phyloP scores from a whole-genome alignment of 805 yeast genomes.

The Komagataella ulmi region DNA sequence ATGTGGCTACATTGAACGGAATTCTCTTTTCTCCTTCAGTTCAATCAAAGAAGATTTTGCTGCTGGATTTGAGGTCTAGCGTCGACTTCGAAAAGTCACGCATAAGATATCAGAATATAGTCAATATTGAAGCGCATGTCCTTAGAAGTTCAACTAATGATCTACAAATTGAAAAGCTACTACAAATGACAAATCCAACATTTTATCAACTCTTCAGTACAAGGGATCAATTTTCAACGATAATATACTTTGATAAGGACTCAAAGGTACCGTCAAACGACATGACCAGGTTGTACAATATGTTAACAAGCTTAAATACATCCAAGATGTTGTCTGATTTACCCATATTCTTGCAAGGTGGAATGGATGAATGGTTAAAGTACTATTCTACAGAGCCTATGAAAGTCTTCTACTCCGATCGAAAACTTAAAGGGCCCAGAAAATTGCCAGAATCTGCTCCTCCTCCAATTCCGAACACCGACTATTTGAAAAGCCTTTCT shows the following conservation, averaged over 20 bases:
- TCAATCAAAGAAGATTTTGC: conserved; percentile 8
- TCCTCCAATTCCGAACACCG: conserved; percentile 3
- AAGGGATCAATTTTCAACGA: conserved; percentile 17
- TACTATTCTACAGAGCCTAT: conserved; percentile 9
- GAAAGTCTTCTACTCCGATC: background rate
- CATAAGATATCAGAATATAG: conserved; percentile 22
- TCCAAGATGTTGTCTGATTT: conserved; percentile 5
- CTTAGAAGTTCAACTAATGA: conserved; percentile 7
- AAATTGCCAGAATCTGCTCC: conserved; percentile 3
- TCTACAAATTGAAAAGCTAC: conserved; percentile 8
- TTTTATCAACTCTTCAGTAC: conserved; percentile 17
- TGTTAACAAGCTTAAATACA: conserved; percentile 5
- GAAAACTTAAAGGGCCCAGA: background rate
- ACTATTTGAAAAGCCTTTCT: conserved; percentile 2
- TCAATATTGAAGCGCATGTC: conserved; percentile 26
- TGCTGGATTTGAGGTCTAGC: conserved; percentile 26
- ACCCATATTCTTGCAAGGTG: conserved; percentile 25
- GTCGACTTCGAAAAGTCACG: conserved; percentile 18
- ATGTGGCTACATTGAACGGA: conserved; percentile 6
- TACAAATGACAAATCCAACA: conserved; percentile 18
- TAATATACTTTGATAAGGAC: conserved; percentile 25
- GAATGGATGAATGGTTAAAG: conserved; percentile 29
- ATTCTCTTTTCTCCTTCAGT: conserved; percentile 4
- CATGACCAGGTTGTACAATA: conserved; percentile 11
- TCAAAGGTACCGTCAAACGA: conserved; percentile 14